These are phyloP conservation scores for Elasticomyces elasticus DNA, from an alignment of 495 filamentous ascomycete species.

Conservation along the genomic window DNA sequence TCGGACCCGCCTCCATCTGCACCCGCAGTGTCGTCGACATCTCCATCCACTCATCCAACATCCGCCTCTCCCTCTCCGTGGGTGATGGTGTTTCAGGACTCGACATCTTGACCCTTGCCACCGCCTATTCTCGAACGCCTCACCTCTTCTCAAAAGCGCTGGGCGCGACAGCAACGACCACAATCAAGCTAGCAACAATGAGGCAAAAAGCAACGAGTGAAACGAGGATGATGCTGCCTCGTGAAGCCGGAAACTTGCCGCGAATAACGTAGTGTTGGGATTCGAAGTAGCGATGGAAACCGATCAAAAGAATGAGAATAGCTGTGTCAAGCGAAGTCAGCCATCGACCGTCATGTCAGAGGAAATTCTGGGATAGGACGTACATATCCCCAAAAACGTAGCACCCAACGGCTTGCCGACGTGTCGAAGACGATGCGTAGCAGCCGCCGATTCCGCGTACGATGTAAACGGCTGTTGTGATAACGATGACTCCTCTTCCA, in stretches of 20 bases:
- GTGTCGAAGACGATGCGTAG: constrained; percentile 43
- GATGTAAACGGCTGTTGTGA: constrained; percentile 3
- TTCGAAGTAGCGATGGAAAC: constrained; percentile 62
- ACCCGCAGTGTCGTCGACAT: no score
- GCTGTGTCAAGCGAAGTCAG: constrained; percentile 29
- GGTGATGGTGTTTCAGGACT: not conserved
- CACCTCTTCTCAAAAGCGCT: constrained; percentile 27
- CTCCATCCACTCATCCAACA: no score
- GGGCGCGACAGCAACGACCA: constrained; percentile 32
- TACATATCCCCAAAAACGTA: constrained; percentile 69
- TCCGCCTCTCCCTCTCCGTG: not conserved
- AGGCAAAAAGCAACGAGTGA: constrained; percentile 45
- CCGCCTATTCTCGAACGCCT: constrained; percentile 28
- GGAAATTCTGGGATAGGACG: not conserved
- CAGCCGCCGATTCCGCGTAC: constrained; percentile 1
- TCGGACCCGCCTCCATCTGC: no score
- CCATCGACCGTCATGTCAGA: not conserved
- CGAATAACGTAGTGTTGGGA: constrained; percentile 77
- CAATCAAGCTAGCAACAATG: constrained; percentile 34
- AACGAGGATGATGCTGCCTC: constrained; percentile 74
- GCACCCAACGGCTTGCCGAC: constrained; percentile 89
- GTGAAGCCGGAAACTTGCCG: constrained; percentile 87
- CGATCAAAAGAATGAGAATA: constrained; percentile 75
- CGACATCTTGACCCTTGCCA: not conserved
- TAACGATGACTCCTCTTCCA: not conserved